Conservation (phyloP, 1,284 basidiomycete species). For the Agaricales sp. region DNA sequence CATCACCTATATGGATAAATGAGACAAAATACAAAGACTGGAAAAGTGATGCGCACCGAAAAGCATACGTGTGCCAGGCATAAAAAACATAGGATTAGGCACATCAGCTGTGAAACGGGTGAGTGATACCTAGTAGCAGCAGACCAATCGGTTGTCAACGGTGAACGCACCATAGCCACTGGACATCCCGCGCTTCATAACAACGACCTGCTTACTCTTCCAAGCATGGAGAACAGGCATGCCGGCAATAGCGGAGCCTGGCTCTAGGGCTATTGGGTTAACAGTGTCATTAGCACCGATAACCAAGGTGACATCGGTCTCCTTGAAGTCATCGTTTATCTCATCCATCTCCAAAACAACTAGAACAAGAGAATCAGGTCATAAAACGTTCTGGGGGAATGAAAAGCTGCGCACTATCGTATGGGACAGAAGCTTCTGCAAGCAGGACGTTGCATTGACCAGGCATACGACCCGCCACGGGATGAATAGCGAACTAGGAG, state of each 20-base stretch:
- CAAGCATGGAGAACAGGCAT: constrained; percentile 85
- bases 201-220: constrained; percentile 84
- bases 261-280: constrained; percentile 81
- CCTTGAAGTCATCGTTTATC: constrained; percentile 81
- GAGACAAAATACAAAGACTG: background rate
- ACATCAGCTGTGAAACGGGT: constrained; percentile 55
- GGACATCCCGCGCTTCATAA: constrained; percentile 84
- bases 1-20: constrained; percentile 32
- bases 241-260: constrained; percentile 76
- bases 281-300: constrained; percentile 88
- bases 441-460: constrained; percentile 82
- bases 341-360: constrained; percentile 88
- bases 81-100: constrained; percentile 85
- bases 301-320: constrained; percentile 77
- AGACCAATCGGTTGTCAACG: constrained; percentile 5
- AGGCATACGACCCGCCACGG: constrained; percentile 69
- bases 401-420: constrained; percentile 64
- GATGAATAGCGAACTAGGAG: constrained; percentile 46
- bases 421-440: constrained; percentile 81
- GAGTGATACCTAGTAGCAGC: constrained; percentile 5
- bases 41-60: constrained; percentile 38
- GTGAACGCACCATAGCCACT: constrained; percentile 60
- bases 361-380: constrained; percentile 16
- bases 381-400: background rate
- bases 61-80: constrained; percentile 79